Conservation (phyloP, 1,284 basidiomycete genomes). For the Ustilago crameri region DNA sequence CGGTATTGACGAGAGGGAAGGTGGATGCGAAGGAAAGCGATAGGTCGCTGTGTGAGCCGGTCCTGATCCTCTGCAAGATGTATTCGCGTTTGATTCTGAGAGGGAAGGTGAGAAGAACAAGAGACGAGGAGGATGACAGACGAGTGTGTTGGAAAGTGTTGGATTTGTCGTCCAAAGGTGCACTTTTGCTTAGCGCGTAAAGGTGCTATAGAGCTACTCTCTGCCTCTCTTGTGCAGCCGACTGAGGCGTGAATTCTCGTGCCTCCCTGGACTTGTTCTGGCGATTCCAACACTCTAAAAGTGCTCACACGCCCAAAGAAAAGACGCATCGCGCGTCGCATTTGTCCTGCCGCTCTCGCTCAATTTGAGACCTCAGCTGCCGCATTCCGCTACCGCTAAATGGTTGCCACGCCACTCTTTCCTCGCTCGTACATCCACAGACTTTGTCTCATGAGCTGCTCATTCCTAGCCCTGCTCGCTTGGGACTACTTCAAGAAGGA, state of each 20-base stretch:
- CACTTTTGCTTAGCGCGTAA: constrained; percentile 1
- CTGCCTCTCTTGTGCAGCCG: no score
- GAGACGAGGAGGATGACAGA: background rate
- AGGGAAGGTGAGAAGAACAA: background rate
- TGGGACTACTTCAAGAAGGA: no score
- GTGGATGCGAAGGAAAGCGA: background rate
- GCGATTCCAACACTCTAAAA: no score
- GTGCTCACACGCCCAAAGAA: background rate
- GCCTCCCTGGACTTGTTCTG: no score
- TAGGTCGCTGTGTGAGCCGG: background rate
- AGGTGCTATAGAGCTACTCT: no score
- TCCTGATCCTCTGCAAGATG: background rate
- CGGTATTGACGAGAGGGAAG: no score
- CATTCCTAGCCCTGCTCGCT: no score
- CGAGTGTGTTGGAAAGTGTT: constrained; percentile 1
- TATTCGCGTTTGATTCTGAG: background rate
- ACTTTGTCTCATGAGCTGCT: no score
- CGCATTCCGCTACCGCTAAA: no score
- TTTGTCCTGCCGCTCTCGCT: background rate
- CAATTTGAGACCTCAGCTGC: background rate
- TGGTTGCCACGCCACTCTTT: no score
- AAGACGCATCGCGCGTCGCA: constrained; percentile 1
- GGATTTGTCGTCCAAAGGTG: constrained; percentile 3
- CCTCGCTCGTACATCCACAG: no score
- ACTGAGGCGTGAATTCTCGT: no score